Evolutionary conservation across 768 basidiomycete species (phyloP), one percentile per base, ranked within the genome.

Genomic region (Suillus luteus): DNA sequence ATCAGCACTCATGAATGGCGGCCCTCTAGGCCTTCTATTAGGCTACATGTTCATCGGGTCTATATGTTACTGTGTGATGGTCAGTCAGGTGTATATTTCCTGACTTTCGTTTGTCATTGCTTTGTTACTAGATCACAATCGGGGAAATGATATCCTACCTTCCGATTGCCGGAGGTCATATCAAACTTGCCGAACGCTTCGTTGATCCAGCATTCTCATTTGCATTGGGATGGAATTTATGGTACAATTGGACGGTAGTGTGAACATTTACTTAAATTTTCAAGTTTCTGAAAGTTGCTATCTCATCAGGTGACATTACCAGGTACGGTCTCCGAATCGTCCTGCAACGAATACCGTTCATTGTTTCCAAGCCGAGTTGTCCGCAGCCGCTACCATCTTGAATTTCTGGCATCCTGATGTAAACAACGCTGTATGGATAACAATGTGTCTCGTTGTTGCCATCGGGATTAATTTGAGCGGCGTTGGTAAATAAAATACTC

Each of bases 381-480:
- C 80, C 40, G 85, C 85, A 0, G 79, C 82, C 0, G 80, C 86
- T 12, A 75, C 85, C 3, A 66, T 87, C 46, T 80, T 88, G 70
- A 72, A 76, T 57, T 85, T 73, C 67, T 85, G 83, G 83, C 78
- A 77, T 60, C 40, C 46, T 8, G 65, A 63, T 2, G 73, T 81
- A 44, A 82, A 73, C 62, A 77, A 82, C 54, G 84, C 79, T 0
- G 79, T 77, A 8, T 87, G 83, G 82, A 83, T 88, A 62, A 75
- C 80, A 2, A 72, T 88, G 40, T 85, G 80, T 64, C 69, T 86
- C 17, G 67, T 83, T 27, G 80, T 87, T 27, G 83, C 83, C 43
- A 68, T 85, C 33, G 72, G 68, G 49, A 85, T 84, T 22, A 84
- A 84, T 55, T 57, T 68, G 38, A 71, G 81, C 17, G 82, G 80